Evolutionary conservation across 192 early-diverging fungal genomes (phyloP), one percentile per base, ranked within the genome.

Genomic region (Entomortierella parvispora): DNA sequence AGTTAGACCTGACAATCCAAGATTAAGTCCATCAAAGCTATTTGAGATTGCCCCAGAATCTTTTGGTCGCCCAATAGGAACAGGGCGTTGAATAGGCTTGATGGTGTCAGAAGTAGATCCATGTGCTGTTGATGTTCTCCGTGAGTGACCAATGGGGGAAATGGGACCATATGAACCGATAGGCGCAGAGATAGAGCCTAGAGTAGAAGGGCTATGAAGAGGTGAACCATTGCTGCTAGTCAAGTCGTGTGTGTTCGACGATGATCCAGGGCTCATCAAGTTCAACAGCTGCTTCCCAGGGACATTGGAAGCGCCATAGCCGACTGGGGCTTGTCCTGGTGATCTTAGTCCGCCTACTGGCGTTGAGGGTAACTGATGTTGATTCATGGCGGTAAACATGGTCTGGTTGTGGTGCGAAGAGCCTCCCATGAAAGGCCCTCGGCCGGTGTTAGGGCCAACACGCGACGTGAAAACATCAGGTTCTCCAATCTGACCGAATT

Each of bases 51-150:
- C 49, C 12, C 43, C 63, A 1, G 58, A 28, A 28, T 77, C 74
- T 37, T 77, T 77, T 15, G 81, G 81, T 32, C 81, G 54, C 33
- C 78, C 76, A 43, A 84, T 84, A 26, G 81, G 81, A 8, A 66
- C 67, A 11, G 82, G 82, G 33, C 80, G 47, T 25, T 80, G 79
- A 46, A 83, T 71, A n/a, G 72, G 69, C 47, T 84, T 84, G 48
- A 71, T 64, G 20, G 63, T 25, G 26, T 79, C 68, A 1, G 58
- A 33, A 15, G 50, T 68, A 12, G 61, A 56, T 7, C 80, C 82
- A 51, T 82, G 75, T 20, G 74, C 80, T 23, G 74, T 77, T 6
- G 80, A 81, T 37, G 75, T 71, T 18, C 82, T 70, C 25, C 80
- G 57, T 20, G 76, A 26, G 61, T 83, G 82, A 6, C 82, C 82